These are phyloP conservation scores for Setaria viridis DNA, from an alignment of 202 grass and related monocot species.

Conservation along the genomic window DNA sequence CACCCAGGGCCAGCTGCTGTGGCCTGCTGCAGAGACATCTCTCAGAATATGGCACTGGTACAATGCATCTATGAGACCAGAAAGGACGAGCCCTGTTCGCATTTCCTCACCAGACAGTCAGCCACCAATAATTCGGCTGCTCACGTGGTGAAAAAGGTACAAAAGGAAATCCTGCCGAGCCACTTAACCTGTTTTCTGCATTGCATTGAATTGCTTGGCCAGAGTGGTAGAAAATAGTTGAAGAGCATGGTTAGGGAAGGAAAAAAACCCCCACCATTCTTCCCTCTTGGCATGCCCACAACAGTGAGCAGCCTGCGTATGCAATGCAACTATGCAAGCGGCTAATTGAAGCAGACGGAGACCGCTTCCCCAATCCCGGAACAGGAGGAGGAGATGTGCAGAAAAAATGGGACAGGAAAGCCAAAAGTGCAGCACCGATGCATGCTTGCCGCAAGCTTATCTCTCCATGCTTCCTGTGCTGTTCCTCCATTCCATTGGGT, in stretches of 20 bases:
- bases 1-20: not conserved
- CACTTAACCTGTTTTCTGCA: not conserved
- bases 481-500: not conserved
- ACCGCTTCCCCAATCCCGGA: constrained; percentile 4
- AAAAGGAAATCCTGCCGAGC: not conserved
- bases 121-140: not conserved
- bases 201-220: constrained; percentile 29
- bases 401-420: not conserved
- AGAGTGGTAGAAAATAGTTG: not conserved
- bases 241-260: too few relatives aligned
- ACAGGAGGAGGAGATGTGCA: not conserved
- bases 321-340: too few relatives aligned
- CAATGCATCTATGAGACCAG: not conserved
- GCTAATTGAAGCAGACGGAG: not conserved
- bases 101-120: not conserved
- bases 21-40: not conserved
- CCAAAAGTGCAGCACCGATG: constrained; percentile 18
- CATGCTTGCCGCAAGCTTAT: constrained; percentile 3
- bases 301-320: too few relatives aligned
- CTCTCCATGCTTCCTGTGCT: not conserved
- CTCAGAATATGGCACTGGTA: not conserved
- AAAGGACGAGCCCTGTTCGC: not conserved
- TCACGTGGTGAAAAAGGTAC: constrained; percentile 26
- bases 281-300: too few relatives aligned
- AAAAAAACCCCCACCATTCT: too few relatives aligned